Percentiles rank a stretch among this genome's conserved stretches.
Conservation (phyloP, 768 basidiomycete species). For the Termitomyces sp. region DNA sequence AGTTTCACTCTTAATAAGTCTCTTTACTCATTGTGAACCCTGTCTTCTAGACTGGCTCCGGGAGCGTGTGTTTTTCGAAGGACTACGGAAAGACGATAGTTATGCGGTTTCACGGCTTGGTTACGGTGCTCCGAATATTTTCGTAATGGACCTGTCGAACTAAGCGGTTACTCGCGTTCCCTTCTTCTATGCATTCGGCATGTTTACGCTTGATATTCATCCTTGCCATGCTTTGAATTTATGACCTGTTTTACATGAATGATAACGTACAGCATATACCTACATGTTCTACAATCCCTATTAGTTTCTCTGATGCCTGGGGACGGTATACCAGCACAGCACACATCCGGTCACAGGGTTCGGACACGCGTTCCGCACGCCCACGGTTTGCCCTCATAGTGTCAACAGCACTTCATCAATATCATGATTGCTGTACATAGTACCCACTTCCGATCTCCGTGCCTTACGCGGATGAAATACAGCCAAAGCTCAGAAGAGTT, state of each 20-base stretch:
- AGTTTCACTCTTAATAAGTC: neutral
- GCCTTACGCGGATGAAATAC: too few relatives aligned
- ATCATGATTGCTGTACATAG: neutral
- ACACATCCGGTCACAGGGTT: neutral
- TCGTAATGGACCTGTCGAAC: constrained; percentile 60
- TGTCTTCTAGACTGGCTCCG: constrained; percentile 63
- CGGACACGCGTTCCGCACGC: neutral
- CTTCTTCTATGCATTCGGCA: neutral
- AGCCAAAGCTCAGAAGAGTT: neutral
- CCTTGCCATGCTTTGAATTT: neutral
- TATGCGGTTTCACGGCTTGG: constrained; percentile 62
- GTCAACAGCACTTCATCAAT: neutral
- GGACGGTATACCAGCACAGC: neutral
- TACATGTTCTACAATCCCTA: neutral
- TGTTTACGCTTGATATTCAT: neutral
- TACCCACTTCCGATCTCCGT: neutral
- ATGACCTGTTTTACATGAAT: neutral
- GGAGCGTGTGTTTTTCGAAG: constrained; percentile 68
- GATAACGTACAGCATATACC: neutral
- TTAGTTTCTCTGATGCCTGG: neutral
- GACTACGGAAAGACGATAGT: constrained; percentile 50
- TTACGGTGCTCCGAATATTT: constrained; percentile 74
- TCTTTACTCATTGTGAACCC: neutral
- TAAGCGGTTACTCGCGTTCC: constrained; percentile 19
- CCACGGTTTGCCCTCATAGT: neutral